Evolutionary conservation across 768 basidiomycete genomes (phyloP).

Genomic region (Erythrobasidium yunnanense): DNA sequence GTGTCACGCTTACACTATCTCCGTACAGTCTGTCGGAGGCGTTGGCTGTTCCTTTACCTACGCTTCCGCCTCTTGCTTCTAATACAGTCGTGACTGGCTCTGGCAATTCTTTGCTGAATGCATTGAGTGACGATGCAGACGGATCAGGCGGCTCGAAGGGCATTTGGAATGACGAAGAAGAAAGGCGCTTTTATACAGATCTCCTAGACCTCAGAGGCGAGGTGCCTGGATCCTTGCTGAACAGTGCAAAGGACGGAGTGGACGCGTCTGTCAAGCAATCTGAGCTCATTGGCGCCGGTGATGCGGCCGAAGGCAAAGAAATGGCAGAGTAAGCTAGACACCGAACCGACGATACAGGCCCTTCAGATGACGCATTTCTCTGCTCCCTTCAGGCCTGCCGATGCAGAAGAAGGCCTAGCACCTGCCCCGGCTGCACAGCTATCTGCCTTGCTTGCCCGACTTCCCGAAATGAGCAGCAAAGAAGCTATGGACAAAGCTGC

Average conservation of each 20-base stretch:
- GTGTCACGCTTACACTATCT: not conserved
- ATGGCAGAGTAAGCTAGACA: too few species aligned
- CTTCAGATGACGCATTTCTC: constrained; percentile 40
- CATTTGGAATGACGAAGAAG: constrained; percentile 98
- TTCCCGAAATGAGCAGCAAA: constrained; percentile 89
- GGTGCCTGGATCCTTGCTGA: constrained; percentile 67
- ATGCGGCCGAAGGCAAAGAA: too few species aligned
- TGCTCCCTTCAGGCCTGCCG: too few species aligned
- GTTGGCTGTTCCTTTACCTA: constrained; percentile 68
- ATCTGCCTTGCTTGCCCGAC: constrained; percentile 73
- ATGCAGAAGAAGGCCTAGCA: constrained; percentile 47
- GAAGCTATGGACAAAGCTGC: constrained; percentile 82
- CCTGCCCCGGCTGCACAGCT: constrained; percentile 82
- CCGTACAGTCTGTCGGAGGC: constrained; percentile 70
- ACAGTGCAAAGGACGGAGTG: constrained; percentile 34
- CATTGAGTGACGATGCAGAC: constrained; percentile 45
- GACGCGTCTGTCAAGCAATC: too few species aligned
- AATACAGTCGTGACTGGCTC: constrained; percentile 42
- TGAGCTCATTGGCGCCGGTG: too few species aligned
- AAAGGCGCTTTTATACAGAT: constrained; percentile 84
- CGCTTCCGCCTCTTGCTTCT: constrained; percentile 65
- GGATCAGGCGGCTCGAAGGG: constrained; percentile 55
- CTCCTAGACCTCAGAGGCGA: constrained; percentile 81
- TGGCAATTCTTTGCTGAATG: constrained; percentile 36
- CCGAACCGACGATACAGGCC: constrained; percentile 34